Evolutionary conservation across 2,329 filamentous ascomycete genomes (phyloP).

Genomic region (Verticillium alfalfae): DNA sequence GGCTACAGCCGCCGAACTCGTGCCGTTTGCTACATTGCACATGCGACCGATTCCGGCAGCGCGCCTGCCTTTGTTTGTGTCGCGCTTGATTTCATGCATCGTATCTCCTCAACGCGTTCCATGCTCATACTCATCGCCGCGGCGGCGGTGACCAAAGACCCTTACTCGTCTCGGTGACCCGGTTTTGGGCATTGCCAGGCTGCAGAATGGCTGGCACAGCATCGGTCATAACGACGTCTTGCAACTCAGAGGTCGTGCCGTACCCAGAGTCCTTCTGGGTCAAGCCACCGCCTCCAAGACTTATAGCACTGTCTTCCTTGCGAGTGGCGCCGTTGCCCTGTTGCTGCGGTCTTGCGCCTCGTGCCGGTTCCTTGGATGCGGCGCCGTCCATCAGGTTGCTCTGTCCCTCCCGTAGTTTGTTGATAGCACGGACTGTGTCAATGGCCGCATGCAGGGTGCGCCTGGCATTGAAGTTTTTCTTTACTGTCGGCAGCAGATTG

Average conservation of each 20-base stretch:
- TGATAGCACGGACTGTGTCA: conserved; percentile 65
- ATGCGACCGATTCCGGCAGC: background rate
- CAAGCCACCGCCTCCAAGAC: conserved; percentile 21
- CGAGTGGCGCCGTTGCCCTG: conserved; percentile 14
- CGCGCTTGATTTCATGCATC: background rate
- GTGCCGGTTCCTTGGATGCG: conserved; percentile 42
- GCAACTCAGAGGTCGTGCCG: conserved; percentile 29
- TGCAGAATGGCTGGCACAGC: conserved; percentile 47
- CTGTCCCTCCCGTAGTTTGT: conserved; percentile 62
- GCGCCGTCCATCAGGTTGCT: conserved; percentile 58
- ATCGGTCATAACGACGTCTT: conserved; percentile 45
- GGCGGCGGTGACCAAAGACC: conserved; percentile 49
- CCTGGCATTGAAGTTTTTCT: conserved; percentile 70
- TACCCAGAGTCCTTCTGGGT: conserved; percentile 42
- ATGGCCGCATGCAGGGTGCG: conserved; percentile 65
- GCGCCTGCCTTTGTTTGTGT: background rate
- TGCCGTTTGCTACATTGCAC: too few relatives aligned
- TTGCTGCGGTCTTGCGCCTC: conserved; percentile 25
- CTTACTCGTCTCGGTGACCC: conserved; percentile 57
- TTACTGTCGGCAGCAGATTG: conserved; percentile 62
- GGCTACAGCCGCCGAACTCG: background rate
- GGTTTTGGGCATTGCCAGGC: conserved; percentile 49
- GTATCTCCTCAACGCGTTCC: background rate
- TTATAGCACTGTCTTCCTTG: conserved; percentile 41
- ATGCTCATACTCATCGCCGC: background rate